Evolutionary conservation across 352 stramenopile species (phyloP).

Genomic region (Phytophthora cactorum): DNA sequence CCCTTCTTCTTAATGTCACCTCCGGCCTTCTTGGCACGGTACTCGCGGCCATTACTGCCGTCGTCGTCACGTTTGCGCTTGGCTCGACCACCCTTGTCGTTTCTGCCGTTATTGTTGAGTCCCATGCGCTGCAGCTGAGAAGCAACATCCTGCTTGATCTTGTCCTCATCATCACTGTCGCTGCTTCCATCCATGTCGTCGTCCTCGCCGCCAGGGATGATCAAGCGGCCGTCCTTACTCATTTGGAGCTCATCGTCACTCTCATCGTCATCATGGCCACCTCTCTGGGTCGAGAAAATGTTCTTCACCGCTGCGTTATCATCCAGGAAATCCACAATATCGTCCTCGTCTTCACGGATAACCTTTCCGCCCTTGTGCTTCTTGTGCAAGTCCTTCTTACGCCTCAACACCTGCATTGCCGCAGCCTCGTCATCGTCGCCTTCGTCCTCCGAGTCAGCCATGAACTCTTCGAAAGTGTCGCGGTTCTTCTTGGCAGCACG

Average conservation of each 20-base stretch:
- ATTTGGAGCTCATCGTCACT: slow-evolving; percentile 91
- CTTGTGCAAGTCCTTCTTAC: slow-evolving; percentile 80
- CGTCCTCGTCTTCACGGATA: slow-evolving; percentile 82
- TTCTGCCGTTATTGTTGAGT: slow-evolving; percentile 55
- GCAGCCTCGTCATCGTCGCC: slow-evolving; percentile 81
- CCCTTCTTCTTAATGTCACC: slow-evolving; percentile 97
- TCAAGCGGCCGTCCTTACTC: slow-evolving; percentile 91
- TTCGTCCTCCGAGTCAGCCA: slow-evolving; percentile 84
- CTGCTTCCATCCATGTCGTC: slow-evolving; percentile 52
- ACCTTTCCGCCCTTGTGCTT: slow-evolving; percentile 82
- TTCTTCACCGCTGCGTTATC: slow-evolving; percentile 90
- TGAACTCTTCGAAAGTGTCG: slow-evolving; percentile 79
- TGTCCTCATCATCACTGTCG: slow-evolving; percentile 75
- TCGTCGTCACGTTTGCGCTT: slow-evolving; percentile 78
- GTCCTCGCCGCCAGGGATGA: slow-evolving; percentile 74
- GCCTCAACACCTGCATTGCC: slow-evolving; percentile 81
- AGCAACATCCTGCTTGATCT: slow-evolving; percentile 86
- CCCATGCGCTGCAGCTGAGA: slow-evolving; percentile 86
- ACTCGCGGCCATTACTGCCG: slow-evolving; percentile 83
- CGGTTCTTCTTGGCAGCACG: slow-evolving; percentile 60
- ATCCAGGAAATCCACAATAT: slow-evolving; percentile 95
- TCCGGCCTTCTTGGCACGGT: slow-evolving; percentile 95
- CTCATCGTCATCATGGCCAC: slow-evolving; percentile 44
- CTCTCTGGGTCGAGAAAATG: slow-evolving; percentile 57
- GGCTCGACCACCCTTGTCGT: slow-evolving; percentile 28